Base-by-base conservation (phyloP, 2,329 filamentous ascomycete species). In the Raffaelea ambrosiae region DNA sequence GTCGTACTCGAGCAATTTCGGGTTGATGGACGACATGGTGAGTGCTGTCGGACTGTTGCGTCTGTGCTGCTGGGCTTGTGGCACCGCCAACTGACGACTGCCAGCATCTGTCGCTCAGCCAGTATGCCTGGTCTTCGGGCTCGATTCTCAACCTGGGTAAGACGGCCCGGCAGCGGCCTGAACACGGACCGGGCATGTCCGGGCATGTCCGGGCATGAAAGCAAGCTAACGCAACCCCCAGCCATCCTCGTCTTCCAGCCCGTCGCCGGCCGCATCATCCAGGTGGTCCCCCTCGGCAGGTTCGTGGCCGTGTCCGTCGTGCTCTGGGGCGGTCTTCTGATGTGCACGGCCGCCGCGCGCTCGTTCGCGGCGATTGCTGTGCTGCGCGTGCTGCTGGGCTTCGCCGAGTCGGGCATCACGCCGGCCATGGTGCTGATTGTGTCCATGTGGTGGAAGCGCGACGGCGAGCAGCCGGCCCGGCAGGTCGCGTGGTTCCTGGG, bases 301-400 rank as follows among this genome's bases (percentile, higher is more conserved):
- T 58, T 68, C 23, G 63, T 69, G 46, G 65, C 66, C 3, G 49
- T 53, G 1, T 67, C 68, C 58, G 76, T 73, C 45, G 65, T 74
- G 41, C 65, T 73, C 23, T 66, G 63, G 56, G 59, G 59, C 14
- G 48, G 48, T 9, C 33, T 51, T n/a, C 36, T 50, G 33, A 47
- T 50, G 40, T 51, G 54, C 3, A 66, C 64, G 1, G 63, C 57
- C 16, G 55, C 55, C 3, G 59, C 57, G 3, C 55, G 61, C n/a
- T 62, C 55, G 52, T 68, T 61, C 42, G 56, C 54, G 2, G 62
- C 60, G 16, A 55, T 68, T 21, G 53, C 67, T 0, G 59, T 58
- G 4, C 59, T 60, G 40, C 53, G 66, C 31, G 65, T 67, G 49
- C 60, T 64, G 45, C 55, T 66, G 1, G 65, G 65, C 9, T 62